Evolutionary conservation across 2,329 filamentous ascomycete genomes (phyloP).

Genomic region (Tolypocladium album): DNA sequence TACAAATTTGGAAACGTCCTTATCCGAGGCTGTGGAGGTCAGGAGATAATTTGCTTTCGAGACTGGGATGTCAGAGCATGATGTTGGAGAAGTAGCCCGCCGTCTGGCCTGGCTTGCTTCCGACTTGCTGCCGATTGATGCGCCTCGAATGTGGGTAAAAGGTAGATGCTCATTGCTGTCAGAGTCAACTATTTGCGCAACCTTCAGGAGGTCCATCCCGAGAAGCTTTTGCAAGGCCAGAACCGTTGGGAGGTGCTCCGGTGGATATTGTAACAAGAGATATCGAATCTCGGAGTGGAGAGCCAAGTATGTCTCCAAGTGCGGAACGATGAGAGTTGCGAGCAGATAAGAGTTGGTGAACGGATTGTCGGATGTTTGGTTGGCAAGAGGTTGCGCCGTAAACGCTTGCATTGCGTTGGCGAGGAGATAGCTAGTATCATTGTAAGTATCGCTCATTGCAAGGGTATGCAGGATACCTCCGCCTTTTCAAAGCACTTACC

Average conservation of each 20-base stretch:
- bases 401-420: constrained; percentile 50
- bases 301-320: constrained; percentile 49
- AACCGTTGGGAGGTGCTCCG: constrained; percentile 44
- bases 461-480: too few species aligned
- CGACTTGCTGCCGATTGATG: constrained; percentile 15
- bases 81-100: constrained; percentile 12
- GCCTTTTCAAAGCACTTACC: constrained; percentile 26
- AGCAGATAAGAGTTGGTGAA: constrained; percentile 43
- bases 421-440: constrained; percentile 41
- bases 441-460: background rate
- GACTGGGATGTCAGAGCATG: constrained; percentile 22
- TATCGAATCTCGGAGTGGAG: constrained; percentile 41
- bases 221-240: constrained; percentile 47
- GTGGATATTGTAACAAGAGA: constrained; percentile 48
- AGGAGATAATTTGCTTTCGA: constrained; percentile 47
- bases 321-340: constrained; percentile 47
- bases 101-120: constrained; percentile 10
- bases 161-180: constrained; percentile 24
- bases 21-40: constrained; percentile 40
- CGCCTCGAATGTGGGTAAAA: constrained; percentile 28
- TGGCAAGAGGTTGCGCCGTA: constrained; percentile 36
- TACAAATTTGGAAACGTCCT: constrained; percentile 44
- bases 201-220: constrained; percentile 44
- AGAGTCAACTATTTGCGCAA: constrained; percentile 44
- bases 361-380: constrained; percentile 41